Base-by-base conservation (phyloP, 2,329 filamentous ascomycete species). In the Aspergillus pseudoterreus region DNA sequence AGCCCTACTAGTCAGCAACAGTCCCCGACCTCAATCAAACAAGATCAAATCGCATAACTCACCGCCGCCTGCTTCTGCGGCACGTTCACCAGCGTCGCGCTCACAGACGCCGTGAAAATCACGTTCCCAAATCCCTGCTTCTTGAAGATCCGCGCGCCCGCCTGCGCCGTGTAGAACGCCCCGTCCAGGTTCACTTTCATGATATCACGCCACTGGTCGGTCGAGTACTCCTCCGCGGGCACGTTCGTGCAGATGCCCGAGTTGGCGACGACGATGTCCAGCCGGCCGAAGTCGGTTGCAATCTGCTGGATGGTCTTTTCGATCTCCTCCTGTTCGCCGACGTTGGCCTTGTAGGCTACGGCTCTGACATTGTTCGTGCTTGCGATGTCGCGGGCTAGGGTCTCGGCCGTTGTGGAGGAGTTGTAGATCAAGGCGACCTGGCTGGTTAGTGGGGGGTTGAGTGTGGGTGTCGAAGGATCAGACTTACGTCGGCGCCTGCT, bases 231-330 rank as follows among this genome's bases (percentile, higher is more conserved):
- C 8, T 71, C 66, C 11, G 68, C 71, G 0, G 71, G 59, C 49
- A 69, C 58, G 4, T 65, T 63, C 2, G 54, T 48, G 1, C 45
- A 43, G 15, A 58, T 49, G 1, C 76, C 76, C 0, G 75, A 74
- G 58, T 77, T 78, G 15, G 71, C 76, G 30, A 79, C 68, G 35
- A 78, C 65, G 47, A 79, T 72, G 48, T 76, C 71, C 9, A 78
- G 66, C 30, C 67, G 66, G 12, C 73, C 74, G 58, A 77, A 77
- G 38, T 74, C 71, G 6, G 58, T 53, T 2, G 60, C 62, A 12
- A 75, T 66, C 24, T 67, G 53, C 4, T 70, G 54, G 3, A 77
- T 59, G 2, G 60, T 58, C 1, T 43, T 41, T 35, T 69, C 59
- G 9, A 76, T 70, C 6, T 65, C 59, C 4, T 54, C 44, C 35